Evolutionary conservation across 805 yeast genomes (phyloP).

Genomic region (Myxozyma vanderwaltii): DNA sequence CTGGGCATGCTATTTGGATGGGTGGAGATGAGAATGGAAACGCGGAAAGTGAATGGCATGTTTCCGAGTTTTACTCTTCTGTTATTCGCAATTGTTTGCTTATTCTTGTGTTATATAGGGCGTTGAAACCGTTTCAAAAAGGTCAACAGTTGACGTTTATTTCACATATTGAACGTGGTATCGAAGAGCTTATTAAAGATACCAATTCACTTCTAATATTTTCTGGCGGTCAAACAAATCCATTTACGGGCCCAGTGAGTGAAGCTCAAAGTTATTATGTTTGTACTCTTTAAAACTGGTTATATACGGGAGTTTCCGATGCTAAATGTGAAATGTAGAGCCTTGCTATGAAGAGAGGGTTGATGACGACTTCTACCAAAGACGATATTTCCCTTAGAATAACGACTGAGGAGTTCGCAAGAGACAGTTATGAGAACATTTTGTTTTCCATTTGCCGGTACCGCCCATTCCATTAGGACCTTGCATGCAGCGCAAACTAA

Average conservation of each 20-base stretch:
- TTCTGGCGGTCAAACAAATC: slow-evolving; percentile 76
- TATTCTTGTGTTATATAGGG: slow-evolving; percentile 15
- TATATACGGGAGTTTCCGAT: slow-evolving; percentile 28
- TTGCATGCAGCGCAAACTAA: no score
- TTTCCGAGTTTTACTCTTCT: background rate
- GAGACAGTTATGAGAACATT: slow-evolving; percentile 80
- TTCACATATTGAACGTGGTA: slow-evolving; percentile 57
- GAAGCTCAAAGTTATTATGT: slow-evolving; percentile 47
- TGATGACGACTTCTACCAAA: background rate
- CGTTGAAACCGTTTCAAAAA: slow-evolving; percentile 63
- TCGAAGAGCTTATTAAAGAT: slow-evolving; percentile 45
- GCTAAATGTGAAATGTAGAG: slow-evolving; percentile 36
- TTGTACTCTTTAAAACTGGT: slow-evolving; percentile 57
- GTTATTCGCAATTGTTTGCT: no score
- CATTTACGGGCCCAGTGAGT: slow-evolving; percentile 54
- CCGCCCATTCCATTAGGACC: background rate
- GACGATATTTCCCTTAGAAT: slow-evolving; percentile 39
- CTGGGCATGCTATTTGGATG: slow-evolving; percentile 69
- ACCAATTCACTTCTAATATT: slow-evolving; percentile 47
- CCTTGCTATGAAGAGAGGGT: slow-evolving; percentile 14
- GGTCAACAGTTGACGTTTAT: slow-evolving; percentile 70
- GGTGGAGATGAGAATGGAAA: slow-evolving; percentile 46
- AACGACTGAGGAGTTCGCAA: slow-evolving; percentile 66
- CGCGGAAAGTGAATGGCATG: slow-evolving; percentile 57
- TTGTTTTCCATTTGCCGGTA: slow-evolving; percentile 51